Base-by-base conservation (phyloP, 2,329 filamentous ascomycete genomes). In the Cercospora sesami region DNA sequence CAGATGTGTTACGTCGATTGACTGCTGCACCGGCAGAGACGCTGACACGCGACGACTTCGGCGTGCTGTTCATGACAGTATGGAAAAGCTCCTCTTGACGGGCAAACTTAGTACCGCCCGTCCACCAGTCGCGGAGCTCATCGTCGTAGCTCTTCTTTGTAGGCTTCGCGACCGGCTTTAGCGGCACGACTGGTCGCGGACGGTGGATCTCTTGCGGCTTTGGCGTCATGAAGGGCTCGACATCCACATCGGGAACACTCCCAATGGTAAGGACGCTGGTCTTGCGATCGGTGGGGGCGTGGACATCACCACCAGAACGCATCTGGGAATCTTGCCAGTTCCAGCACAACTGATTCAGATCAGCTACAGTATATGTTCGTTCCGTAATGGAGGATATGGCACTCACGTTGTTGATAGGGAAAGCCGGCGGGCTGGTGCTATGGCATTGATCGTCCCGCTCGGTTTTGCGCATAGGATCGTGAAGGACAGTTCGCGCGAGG, bases 51-150 rank as follows among this genome's bases (percentile, higher is more conserved):
- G 63, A 61, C 10, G 55, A 8, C 6, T 53, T 23, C 23, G 42
- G 26, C 10, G 64, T 14, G 48, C 45, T 67, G 31, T 63, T 57
- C 48, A 67, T 69, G 23, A 67, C 59, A 26, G 39, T 55, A 30
- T 33, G 65, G 51, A 64, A 69, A 7, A 67, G 62, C 10, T 68
- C 66, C 39, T 68, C 66, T 53, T 79, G 78, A 23, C 78, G 77
- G 33, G 73, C 67, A 55, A 76, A 74, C 12, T 72, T 76, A 45
- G 69, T 76, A 48, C 74, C 73, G 7, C 70, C 71, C 16, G 71
- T 77, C 69, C 78, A 83, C 81, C 81, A 84, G n/a, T 78, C 75
- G n/a, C 70, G 63, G 6, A 83, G 73, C 63, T 79, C 77, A 30
- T 80, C 74, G 26, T 79, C 77, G 18, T 77, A 74, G n/a, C 69